phyloP scores from a whole-genome alignment of 805 yeast genomes.

The Suhomyces sp. region DNA sequence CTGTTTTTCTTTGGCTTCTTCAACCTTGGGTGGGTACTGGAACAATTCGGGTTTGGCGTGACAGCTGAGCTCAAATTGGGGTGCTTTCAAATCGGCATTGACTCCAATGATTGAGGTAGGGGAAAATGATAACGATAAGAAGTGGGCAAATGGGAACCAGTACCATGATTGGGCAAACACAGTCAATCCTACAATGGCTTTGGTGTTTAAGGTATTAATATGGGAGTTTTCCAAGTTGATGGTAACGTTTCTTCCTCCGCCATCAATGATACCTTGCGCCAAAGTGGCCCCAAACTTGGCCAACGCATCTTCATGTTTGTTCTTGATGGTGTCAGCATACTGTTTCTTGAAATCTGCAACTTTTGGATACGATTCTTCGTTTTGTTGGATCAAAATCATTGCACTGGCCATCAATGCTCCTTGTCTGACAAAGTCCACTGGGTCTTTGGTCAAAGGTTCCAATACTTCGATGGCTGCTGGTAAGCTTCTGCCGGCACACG shows the following conservation, averaged over 20 bases:
- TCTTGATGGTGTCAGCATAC: constrained; percentile 70
- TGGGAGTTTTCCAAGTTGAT: constrained; percentile 84
- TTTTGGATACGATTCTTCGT: constrained; percentile 76
- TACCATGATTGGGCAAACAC: constrained; percentile 94
- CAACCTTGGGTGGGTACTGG: constrained; percentile 86
- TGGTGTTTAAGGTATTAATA: constrained; percentile 85
- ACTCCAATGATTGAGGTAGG: constrained; percentile 92
- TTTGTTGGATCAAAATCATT: constrained; percentile 85
- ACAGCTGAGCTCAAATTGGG: constrained; percentile 77
- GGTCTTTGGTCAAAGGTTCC: constrained; percentile 88
- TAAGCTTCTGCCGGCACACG: constrained; percentile 93
- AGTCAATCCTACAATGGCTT: constrained; percentile 88
- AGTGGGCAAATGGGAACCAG: constrained; percentile 97
- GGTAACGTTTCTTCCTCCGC: constrained; percentile 98
- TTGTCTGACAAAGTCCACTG: constrained; percentile 96
- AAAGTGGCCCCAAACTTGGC: constrained; percentile 97
- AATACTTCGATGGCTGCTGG: constrained; percentile 87
- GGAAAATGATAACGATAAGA: constrained; percentile 83
- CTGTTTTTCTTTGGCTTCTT: constrained; percentile 73
- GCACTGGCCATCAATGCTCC: constrained; percentile 93
- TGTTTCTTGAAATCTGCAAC: constrained; percentile 73
- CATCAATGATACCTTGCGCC: constrained; percentile 96
- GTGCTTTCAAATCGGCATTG: constrained; percentile 73
- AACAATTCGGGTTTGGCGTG: constrained; percentile 77
- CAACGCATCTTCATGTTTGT: constrained; percentile 92